A percentile compares a stretch with the other conserved stretches of the same genome.
These are phyloP conservation scores for Amborella trichopoda DNA, from an alignment of 164 flowering plant genomes.

Conservation along the genomic window DNA sequence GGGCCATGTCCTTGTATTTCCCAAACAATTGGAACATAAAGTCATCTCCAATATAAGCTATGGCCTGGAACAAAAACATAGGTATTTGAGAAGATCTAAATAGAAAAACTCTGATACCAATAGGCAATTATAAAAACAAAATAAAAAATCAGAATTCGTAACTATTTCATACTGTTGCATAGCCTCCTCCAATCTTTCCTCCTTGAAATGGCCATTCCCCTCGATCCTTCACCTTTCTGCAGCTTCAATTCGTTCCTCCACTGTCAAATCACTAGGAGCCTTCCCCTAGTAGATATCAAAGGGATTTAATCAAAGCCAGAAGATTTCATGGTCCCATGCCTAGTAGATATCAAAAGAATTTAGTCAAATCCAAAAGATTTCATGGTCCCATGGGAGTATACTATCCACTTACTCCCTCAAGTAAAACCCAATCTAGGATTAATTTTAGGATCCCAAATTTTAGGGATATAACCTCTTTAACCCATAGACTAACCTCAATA, in stretches of 20 bases:
- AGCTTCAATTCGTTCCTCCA: slow-evolving; percentile 88
- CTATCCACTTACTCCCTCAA: no score
- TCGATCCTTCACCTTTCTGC: slow-evolving; percentile 91
- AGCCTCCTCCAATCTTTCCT: slow-evolving; percentile 91
- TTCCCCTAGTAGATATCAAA: slow-evolving; percentile 85
- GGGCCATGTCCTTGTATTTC: slow-evolving; percentile 83
- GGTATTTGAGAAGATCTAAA: not conserved
- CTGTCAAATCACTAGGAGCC: slow-evolving; percentile 90
- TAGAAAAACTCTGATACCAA: not conserved
- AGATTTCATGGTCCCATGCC: no score
- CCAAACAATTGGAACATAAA: slow-evolving; percentile 97
- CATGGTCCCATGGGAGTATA: no score
- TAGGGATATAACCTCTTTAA: no score
- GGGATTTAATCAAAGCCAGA: no score
- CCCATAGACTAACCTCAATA: no score
- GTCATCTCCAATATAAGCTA: slow-evolving; percentile 95
- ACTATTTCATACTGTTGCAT: slow-evolving; percentile 99
- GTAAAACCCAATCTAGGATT: no score
- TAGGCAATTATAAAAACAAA: no score
- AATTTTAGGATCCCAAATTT: no score
- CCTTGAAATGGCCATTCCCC: slow-evolving; percentile 79
- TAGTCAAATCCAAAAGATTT: no score
- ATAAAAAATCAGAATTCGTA: slow-evolving; percentile 9
- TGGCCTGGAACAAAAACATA: slow-evolving; percentile 52
- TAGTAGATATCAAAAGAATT: no score